Conservation (phyloP, 2,329 filamentous ascomycete species). For the Canariomyces notabilis region DNA sequence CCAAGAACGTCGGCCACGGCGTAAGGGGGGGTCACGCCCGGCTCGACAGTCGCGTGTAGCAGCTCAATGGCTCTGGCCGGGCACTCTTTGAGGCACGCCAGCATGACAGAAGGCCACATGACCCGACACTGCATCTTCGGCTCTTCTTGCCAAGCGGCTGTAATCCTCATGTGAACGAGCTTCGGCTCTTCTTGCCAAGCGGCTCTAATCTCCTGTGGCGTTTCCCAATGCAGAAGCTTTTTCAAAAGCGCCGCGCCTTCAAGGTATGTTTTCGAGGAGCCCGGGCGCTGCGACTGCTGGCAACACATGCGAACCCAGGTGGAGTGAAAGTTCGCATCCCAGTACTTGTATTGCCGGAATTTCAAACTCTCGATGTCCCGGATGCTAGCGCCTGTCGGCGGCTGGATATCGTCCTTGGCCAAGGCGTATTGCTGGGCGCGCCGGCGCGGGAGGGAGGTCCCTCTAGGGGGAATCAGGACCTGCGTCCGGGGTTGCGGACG, state of each 20-base stretch:
- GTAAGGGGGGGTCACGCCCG: constrained; percentile 12
- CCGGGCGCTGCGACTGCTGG: not conserved
- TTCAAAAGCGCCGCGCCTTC: not conserved
- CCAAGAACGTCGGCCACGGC: constrained; percentile 20
- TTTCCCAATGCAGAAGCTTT: constrained; percentile 2
- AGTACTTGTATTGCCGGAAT: not conserved
- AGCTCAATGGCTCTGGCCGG: constrained; percentile 20
- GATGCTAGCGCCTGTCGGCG: too few species aligned
- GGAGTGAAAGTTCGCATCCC: not conserved
- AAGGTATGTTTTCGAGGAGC: not conserved
- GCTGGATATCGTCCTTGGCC: too few species aligned
- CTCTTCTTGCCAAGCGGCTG: constrained; percentile 8
- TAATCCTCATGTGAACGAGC: constrained; percentile 8
- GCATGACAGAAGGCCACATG: constrained; percentile 15
- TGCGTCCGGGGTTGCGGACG: not conserved
- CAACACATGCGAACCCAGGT: not conserved
- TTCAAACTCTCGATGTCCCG: too few species aligned
- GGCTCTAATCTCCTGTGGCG: constrained; percentile 8
- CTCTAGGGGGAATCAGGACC: not conserved
- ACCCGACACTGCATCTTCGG: not conserved
- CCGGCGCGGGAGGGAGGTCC: too few species aligned
- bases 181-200: constrained; percentile 3
- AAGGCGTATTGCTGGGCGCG: too few species aligned
- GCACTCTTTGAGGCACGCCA: constrained; percentile 12
- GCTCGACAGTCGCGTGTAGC: constrained; percentile 21